Base-by-base conservation (phyloP, 2,329 filamentous ascomycete genomes). In the Myriosclerotinia scirpicola region DNA sequence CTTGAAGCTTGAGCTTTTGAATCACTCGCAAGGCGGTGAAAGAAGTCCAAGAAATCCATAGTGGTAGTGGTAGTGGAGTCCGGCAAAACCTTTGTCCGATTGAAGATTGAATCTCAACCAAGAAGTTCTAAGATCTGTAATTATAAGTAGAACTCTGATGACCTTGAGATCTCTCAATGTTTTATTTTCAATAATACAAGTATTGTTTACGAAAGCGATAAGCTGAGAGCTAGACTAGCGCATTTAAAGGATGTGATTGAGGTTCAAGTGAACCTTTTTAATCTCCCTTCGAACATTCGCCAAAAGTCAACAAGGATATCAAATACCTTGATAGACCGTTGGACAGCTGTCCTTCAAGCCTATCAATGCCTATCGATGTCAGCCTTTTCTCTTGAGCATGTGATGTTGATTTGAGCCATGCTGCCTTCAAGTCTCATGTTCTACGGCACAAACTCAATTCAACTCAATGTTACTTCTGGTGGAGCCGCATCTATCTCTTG, bases 1-100 rank as follows among this genome's bases (percentile, higher is more conserved):
- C 58, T 61, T 56, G 54, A 26, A 59, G 30, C 44, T 60, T 36
- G 26, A 61, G 8, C 30, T 50, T 61, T 61, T 52, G 56, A 50
- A 60, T 20, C 44, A 60, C 46, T 50, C 12, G 46, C 30, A 50
- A 17, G 44, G 58, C 58, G 58, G 58, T 61, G 58, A 61, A 50
- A 61, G 58, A 34, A 50, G 2, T 61, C 17, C 56, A 48, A n/a
- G 20, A 11, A 17, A 11, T 50, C 22, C n/a, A n/a, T 40, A 12
- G 38, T 40, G 7, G 44, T 40, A 12, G 38, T 40, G 7, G 44
- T 61, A n/a, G 30, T 61, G 58, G 58, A 26, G 34, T 7, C 9
- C 58, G 58, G 58, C 9, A 2, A 61, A 61, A 61, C 44, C 14
- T 38, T 61, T 61, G n/a, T 50, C 58, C 44, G n/a, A 50, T 34